phyloP scores from a whole-genome alignment of 345 rosid species.

The Citrus inodora region DNA sequence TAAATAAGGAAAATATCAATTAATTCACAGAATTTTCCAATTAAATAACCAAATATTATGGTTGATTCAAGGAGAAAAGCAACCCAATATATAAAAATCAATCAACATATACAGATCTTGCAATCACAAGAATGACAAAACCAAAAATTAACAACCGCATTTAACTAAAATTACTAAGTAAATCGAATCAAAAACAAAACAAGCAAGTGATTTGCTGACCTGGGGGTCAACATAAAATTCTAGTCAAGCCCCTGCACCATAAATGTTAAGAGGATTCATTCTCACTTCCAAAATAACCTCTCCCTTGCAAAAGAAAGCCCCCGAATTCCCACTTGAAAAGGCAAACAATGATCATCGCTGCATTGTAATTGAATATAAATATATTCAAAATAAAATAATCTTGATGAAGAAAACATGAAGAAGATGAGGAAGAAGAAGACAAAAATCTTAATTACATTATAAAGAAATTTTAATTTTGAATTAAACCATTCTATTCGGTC shows the following conservation, averaged over 20 bases:
- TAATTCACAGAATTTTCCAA: not conserved
- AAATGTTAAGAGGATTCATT: slow-evolving; percentile 4
- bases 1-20: not conserved
- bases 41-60: not conserved
- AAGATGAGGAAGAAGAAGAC: too few relatives aligned
- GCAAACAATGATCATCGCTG: slow-evolving; percentile 2
- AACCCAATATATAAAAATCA: not conserved
- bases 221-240: slow-evolving; percentile 18
- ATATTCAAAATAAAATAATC: too few relatives aligned
- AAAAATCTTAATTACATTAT: too few relatives aligned
- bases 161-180: not conserved
- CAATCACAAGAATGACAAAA: not conserved
- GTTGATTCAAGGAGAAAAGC: not conserved
- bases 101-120: slow-evolving; percentile 16
- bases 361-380: too few relatives aligned
- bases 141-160: not conserved
- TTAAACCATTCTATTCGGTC: too few relatives aligned
- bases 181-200: not conserved
- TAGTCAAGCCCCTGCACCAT: slow-evolving; percentile 3
- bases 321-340: slow-evolving; percentile 14
- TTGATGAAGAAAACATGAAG: too few relatives aligned
- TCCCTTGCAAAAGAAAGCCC: not conserved
- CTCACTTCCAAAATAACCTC: not conserved
- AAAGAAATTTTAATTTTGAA: too few relatives aligned
- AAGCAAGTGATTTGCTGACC: not conserved